Percentiles rank a stretch among this genome's conserved stretches.
phyloP scores from a whole-genome alignment of 345 rosid species.

The Eucalyptus virginea region DNA sequence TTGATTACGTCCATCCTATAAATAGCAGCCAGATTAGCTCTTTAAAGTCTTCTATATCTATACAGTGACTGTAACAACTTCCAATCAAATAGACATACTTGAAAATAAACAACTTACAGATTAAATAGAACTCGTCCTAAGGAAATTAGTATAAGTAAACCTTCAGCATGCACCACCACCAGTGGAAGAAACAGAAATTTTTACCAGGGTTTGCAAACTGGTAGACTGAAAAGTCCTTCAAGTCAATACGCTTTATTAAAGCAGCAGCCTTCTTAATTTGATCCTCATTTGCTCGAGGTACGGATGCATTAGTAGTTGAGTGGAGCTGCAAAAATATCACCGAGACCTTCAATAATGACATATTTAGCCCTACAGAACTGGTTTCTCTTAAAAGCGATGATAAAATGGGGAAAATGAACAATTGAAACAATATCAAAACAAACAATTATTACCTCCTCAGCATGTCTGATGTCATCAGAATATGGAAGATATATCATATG shows the following conservation, averaged over 20 bases:
- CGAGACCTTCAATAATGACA: background rate
- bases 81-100: background rate
- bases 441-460: constrained; percentile 57
- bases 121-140: background rate
- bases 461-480: constrained; percentile 70
- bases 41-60: background rate
- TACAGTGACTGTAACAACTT: background rate
- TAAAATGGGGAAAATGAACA: background rate
- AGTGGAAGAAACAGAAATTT: background rate
- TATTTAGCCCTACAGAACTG: background rate
- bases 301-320: constrained; percentile 19
- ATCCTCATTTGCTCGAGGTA: constrained; percentile 62
- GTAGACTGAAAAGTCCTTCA: constrained; percentile 68
- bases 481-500: constrained; percentile 95
- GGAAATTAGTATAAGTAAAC: background rate
- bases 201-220: constrained; percentile 87
- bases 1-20: background rate
- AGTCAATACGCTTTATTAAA: constrained; percentile 63
- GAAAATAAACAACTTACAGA: background rate
- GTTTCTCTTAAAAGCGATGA: background rate
- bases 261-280: constrained; percentile 64
- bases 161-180: background rate
- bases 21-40: background rate
- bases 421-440: background rate
- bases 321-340: constrained; percentile 31